These are phyloP conservation scores for Talaromyces thailandensis DNA, from an alignment of 495 filamentous ascomycete genomes.

Conservation along the genomic window DNA sequence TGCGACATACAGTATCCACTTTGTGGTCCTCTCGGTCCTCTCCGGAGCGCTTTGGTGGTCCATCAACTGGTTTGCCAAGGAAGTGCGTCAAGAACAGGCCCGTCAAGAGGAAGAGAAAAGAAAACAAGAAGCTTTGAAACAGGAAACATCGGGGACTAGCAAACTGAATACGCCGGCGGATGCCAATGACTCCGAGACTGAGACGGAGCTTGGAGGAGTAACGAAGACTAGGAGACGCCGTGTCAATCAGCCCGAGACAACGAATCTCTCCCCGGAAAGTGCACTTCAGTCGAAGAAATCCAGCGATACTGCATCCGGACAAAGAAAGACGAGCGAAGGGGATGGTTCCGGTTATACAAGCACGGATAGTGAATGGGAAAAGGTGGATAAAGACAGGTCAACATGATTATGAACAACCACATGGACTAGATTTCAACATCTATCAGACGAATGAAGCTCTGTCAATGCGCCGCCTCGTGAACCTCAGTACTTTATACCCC, in stretches of 20 bases:
- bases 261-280: conserved; percentile 15
- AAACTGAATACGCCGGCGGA: conserved; percentile 19
- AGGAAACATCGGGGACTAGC: conserved; percentile 21
- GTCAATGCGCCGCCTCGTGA: background rate
- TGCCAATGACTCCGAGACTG: conserved; percentile 32
- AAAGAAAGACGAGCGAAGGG: conserved; percentile 31
- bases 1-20: conserved; percentile 82
- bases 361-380: conserved; percentile 51
- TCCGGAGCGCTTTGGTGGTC: conserved; percentile 78
- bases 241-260: conserved; percentile 13
- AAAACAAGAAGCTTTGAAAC: conserved; percentile 13
- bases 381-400: conserved; percentile 34
- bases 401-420: conserved; percentile 2
- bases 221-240: conserved; percentile 12
- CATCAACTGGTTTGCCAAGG: conserved; percentile 93
- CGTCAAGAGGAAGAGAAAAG: conserved; percentile 46
- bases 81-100: conserved; percentile 58
- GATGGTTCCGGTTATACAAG: conserved; percentile 43
- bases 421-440: background rate
- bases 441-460: background rate
- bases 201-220: conserved; percentile 41
- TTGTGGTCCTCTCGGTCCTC: conserved; percentile 67
- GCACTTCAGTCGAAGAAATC: conserved; percentile 14
- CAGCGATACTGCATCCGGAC: conserved; percentile 24
- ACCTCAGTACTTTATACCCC: background rate